Evolutionary conservation across 768 basidiomycete species (phyloP).

Genomic region (Dioszegia aurantiaca): DNA sequence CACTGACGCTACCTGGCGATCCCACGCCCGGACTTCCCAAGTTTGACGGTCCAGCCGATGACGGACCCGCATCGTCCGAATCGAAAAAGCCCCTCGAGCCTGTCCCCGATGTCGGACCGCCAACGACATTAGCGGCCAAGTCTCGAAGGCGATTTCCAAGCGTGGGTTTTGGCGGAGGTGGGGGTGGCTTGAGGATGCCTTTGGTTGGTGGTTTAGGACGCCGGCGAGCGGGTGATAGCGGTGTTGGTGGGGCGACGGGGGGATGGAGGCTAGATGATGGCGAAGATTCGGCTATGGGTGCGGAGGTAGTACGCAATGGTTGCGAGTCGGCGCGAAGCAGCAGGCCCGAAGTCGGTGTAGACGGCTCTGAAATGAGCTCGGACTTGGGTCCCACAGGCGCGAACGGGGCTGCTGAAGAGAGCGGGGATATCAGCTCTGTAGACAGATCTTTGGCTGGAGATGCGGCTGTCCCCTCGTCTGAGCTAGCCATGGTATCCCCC

Average conservation of each 20-base stretch:
- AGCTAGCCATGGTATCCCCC: too few relatives aligned
- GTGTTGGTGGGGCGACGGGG: background rate
- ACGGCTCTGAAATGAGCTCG: background rate
- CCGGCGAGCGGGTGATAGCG: slow-evolving; percentile 32
- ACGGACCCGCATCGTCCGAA: slow-evolving; percentile 16
- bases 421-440: background rate
- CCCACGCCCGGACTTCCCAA: background rate
- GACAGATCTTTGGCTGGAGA: background rate
- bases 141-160: slow-evolving; percentile 47
- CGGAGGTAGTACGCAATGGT: background rate
- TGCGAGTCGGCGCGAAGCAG: background rate
- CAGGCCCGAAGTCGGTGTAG: background rate
- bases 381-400: background rate
- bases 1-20: background rate
- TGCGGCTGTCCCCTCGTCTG: too few relatives aligned
- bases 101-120: slow-evolving; percentile 23
- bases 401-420: background rate
- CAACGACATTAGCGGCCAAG: slow-evolving; percentile 39
- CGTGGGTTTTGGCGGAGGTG: slow-evolving; percentile 49
- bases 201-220: slow-evolving; percentile 50
- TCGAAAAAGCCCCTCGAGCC: slow-evolving; percentile 17
- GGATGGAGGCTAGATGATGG: background rate
- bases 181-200: slow-evolving; percentile 53
- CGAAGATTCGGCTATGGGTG: too few relatives aligned
- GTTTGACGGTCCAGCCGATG: background rate